A percentile compares a stretch with the other conserved stretches of the same genome.
phyloP scores from a whole-genome alignment of 2,329 filamentous ascomycete genomes.

The Penicillium aurantiogriseum region DNA sequence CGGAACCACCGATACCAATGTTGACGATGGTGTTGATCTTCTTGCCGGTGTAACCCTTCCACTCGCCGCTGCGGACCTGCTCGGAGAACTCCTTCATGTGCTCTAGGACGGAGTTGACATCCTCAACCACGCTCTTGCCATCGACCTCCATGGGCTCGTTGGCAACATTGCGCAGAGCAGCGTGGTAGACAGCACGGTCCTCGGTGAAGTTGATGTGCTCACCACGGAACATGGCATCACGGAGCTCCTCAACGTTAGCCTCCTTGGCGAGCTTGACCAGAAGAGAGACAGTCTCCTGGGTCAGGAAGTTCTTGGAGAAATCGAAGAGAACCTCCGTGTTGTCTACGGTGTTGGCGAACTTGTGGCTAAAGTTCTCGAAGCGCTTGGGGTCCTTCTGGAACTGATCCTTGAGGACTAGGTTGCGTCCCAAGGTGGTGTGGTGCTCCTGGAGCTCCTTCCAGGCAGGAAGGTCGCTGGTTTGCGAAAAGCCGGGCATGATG shows the following conservation, averaged over 20 bases:
- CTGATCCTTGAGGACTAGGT: slow-evolving; percentile 88
- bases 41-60: slow-evolving; percentile 98
- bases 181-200: slow-evolving; percentile 91
- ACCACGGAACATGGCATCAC: slow-evolving; percentile 95
- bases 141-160: slow-evolving; percentile 82
- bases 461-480: slow-evolving; percentile 79
- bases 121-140: slow-evolving; percentile 89
- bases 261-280: slow-evolving; percentile 89
- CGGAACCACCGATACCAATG: slow-evolving; percentile 95
- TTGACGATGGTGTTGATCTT: slow-evolving; percentile 96
- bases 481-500: slow-evolving; percentile 52
- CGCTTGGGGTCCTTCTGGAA: slow-evolving; percentile 85
- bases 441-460: slow-evolving; percentile 92
- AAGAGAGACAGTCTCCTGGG: slow-evolving; percentile 83
- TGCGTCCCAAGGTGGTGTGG: slow-evolving; percentile 80
- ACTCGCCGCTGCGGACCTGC: slow-evolving; percentile 88
- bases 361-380: slow-evolving; percentile 86
- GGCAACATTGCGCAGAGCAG: slow-evolving; percentile 84
- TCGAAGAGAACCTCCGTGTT: slow-evolving; percentile 90
- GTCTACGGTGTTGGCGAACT: slow-evolving; percentile 75
- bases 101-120: slow-evolving; percentile 83
- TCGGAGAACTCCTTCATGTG: slow-evolving; percentile 99
- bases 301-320: slow-evolving; percentile 98
- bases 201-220: slow-evolving; percentile 99
- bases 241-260: slow-evolving; percentile 85